Evolutionary conservation across 2,329 filamentous ascomycete genomes (phyloP).

Genomic region (Onygenales sp.): DNA sequence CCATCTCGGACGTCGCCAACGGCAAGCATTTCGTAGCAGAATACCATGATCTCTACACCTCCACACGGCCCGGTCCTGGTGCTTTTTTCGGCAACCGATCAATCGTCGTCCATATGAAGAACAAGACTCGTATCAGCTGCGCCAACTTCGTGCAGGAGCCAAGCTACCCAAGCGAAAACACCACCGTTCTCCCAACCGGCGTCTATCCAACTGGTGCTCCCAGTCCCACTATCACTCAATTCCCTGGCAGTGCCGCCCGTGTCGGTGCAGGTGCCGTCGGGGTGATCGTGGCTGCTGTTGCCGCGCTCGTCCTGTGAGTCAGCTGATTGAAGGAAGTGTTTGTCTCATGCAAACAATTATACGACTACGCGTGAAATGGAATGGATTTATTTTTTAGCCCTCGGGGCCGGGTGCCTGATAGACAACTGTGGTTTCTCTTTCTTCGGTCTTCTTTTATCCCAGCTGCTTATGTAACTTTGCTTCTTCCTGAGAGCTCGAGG

Average conservation of each 20-base stretch:
- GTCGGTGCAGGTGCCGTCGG: background rate
- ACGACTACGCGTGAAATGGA: no score
- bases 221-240: background rate
- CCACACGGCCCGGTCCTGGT: conserved; percentile 30
- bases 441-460: background rate
- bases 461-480: background rate
- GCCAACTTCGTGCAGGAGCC: conserved; percentile 40
- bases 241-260: background rate
- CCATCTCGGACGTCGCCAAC: conserved; percentile 40
- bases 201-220: background rate
- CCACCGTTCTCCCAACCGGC: background rate
- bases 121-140: conserved; percentile 47
- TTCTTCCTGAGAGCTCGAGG: background rate
- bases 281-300: background rate
- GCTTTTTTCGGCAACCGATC: conserved; percentile 46
- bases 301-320: background rate
- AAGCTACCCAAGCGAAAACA: background rate
- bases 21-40: conserved; percentile 18
- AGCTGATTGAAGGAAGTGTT: background rate
- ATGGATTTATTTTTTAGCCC: background rate
- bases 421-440: background rate
- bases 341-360: background rate
- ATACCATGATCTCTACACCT: conserved; percentile 42
- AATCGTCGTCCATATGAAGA: conserved; percentile 44
- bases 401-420: background rate